Base-by-base conservation (phyloP, 257 asterid genomes). In the Solanum neorickii region DNA sequence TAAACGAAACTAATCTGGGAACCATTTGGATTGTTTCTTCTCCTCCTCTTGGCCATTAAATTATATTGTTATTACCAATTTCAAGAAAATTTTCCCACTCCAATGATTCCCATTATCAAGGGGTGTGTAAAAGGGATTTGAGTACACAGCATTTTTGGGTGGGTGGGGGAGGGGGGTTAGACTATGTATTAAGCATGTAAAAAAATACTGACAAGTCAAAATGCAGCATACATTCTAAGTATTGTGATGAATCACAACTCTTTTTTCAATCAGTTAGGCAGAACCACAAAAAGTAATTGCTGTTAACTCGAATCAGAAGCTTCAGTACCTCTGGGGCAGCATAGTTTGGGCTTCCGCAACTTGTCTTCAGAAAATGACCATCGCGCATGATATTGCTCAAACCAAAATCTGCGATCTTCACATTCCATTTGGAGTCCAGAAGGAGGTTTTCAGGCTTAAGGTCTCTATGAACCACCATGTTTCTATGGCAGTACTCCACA, bases 261-360 rank as follows among this genome's bases (percentile, higher is more conserved):
- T 42, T n/a, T 42, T 85, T 52, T 35, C 35, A 42, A 33, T 49
- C 39, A 72, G 83, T 46, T 46, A 49, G 20, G 29, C 3, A 66
- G 9, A 85, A 88, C 60, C 46, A 86, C 35, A 89, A 33, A 3
- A 10, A 29, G n/a, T 11, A 23, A 52, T 44, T 87, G 82, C 14
- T 47, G 14, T 46, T 80, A 80, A 80, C 68, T 80, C 29, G 66
- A 16, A 80, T 60, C 29, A 49, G 65, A 25, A 82, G 66, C 41
- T 73, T 73, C 87, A 87, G 87, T 91, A 95, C 99, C 97, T 96
- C 99, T 12, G 99, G 98, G 80, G 99, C 98, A 87, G 99, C 99
- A 66, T 95, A 96, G 89, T 95, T 96, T 85, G 99, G 99, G 90
- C 99, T 96, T 85, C 99, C 99, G 85, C 99, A 96, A 82, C 98